A percentile compares a stretch with the other conserved stretches of the same genome.
Evolutionary conservation across 2,329 filamentous ascomycete species (phyloP).

Genomic region (Cryphonectria parasitica): DNA sequence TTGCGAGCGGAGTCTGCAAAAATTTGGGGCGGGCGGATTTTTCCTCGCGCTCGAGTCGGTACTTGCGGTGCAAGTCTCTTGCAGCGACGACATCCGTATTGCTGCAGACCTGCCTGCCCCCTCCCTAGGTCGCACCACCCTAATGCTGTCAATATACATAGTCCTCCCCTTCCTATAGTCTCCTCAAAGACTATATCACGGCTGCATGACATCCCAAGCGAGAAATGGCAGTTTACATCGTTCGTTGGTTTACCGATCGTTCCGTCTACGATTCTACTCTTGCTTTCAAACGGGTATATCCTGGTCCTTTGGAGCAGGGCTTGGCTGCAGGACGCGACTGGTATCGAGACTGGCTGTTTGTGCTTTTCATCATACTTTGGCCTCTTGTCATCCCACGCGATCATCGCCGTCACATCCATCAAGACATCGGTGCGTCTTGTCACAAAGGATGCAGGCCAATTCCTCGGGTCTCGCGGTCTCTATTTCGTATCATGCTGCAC

Average conservation of each 20-base stretch:
- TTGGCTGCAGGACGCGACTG: not conserved
- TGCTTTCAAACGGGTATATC: not conserved
- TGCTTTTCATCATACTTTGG: not conserved
- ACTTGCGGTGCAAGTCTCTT: slow-evolving; percentile 22
- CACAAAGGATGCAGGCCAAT: not conserved
- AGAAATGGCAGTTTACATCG: not conserved
- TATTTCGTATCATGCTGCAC: slow-evolving; percentile 6
- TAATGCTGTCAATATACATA: not conserved
- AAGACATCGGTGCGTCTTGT: not conserved
- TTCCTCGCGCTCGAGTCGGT: slow-evolving; percentile 24
- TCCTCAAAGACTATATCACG: not conserved
- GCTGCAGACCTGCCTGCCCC: slow-evolving; percentile 20
- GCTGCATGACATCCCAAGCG: not conserved
- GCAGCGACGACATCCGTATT: slow-evolving; percentile 21
- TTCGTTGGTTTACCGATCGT: not conserved
- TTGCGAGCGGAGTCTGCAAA: slow-evolving; percentile 28
- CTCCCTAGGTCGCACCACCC: not conserved
- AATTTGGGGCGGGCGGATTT: slow-evolving; percentile 28
- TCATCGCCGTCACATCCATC: not conserved
- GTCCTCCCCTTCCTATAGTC: not conserved
- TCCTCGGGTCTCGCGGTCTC: not conserved
- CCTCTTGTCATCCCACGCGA: not conserved
- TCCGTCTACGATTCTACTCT: not conserved
- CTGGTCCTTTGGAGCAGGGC: not conserved
- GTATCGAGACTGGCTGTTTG: not conserved